Evolutionary conservation across 2,329 filamentous ascomycete genomes (phyloP).

Genomic region (Gaeumannomyces sp.): DNA sequence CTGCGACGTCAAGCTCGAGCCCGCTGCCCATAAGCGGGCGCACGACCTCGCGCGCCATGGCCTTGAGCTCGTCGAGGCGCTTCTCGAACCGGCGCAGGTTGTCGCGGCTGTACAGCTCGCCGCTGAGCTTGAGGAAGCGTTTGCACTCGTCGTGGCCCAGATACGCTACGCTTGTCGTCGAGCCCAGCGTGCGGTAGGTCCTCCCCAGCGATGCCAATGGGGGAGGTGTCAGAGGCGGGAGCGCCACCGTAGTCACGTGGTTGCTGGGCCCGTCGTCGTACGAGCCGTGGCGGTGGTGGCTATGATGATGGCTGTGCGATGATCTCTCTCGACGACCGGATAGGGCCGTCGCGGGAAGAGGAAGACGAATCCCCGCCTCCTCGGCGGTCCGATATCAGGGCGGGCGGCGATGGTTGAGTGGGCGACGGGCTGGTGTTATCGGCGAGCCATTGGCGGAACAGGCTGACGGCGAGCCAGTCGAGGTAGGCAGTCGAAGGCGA

Average conservation of each 20-base stretch:
- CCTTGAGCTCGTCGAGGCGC: conserved; percentile 82
- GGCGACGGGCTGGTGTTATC: conserved; percentile 77
- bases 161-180: conserved; percentile 54
- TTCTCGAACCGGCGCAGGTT: conserved; percentile 80
- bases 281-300: conserved; percentile 10
- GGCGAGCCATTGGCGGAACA: conserved; percentile 90
- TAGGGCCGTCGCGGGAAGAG: conserved; percentile 2
- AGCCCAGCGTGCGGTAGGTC: conserved; percentile 72
- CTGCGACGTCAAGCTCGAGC: conserved; percentile 65
- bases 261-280: conserved; percentile 23
- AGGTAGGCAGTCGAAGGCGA: conserved; percentile 73
- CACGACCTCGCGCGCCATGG: conserved; percentile 73
- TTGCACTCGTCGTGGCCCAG: conserved; percentile 84
- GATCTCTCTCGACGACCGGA: conserved; percentile 5
- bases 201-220: conserved; percentile 58
- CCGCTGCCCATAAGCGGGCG: conserved; percentile 80
- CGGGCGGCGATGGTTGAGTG: conserved; percentile 21
- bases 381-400: conserved; percentile 16
- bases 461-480: conserved; percentile 80
- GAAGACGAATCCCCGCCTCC: conserved; percentile 9
- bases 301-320: conserved; percentile 16
- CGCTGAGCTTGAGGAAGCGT: conserved; percentile 76
- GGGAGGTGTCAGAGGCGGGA: conserved; percentile 32
- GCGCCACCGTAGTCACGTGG: conserved; percentile 17
- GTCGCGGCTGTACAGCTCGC: conserved; percentile 80